These are phyloP conservation scores for Chaetoscypha palmicola DNA, from an alignment of 2,329 filamentous ascomycete genomes.

Conservation along the genomic window DNA sequence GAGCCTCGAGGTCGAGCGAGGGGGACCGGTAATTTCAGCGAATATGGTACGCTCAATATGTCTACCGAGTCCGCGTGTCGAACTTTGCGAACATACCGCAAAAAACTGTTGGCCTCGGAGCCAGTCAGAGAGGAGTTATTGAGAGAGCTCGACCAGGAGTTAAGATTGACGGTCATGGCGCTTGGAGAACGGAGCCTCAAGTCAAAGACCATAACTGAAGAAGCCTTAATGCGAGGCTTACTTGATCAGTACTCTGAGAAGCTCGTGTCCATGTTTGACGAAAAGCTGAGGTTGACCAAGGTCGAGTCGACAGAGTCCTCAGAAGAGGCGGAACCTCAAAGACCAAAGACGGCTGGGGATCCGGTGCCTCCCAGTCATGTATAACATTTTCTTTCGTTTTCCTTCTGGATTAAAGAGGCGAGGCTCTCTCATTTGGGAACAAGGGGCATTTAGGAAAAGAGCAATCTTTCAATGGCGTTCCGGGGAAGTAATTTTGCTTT, in stretches of 20 bases:
- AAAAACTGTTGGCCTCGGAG: constrained; percentile 51
- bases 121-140: constrained; percentile 50
- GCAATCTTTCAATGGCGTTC: no score
- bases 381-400: neutral
- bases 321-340: constrained; percentile 10
- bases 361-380: neutral
- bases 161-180: constrained; percentile 55
- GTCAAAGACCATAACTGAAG: constrained; percentile 47
- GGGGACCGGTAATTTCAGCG: constrained; percentile 37
- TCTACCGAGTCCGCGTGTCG: constrained; percentile 59
- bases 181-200: constrained; percentile 35
- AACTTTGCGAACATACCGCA: constrained; percentile 54
- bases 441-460: no score
- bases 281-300: constrained; percentile 52
- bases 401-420: neutral
- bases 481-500: no score
- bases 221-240: constrained; percentile 49
- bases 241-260: constrained; percentile 71
- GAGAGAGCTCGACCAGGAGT: constrained; percentile 57
- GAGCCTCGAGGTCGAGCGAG: constrained; percentile 42
- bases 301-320: constrained; percentile 14
- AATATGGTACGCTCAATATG: constrained; percentile 50
- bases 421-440: neutral
- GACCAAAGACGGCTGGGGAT: constrained; percentile 25
- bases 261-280: constrained; percentile 63